Conservation (phyloP, 1,284 basidiomycete genomes). For the Papiliotrema nemorosa region DNA sequence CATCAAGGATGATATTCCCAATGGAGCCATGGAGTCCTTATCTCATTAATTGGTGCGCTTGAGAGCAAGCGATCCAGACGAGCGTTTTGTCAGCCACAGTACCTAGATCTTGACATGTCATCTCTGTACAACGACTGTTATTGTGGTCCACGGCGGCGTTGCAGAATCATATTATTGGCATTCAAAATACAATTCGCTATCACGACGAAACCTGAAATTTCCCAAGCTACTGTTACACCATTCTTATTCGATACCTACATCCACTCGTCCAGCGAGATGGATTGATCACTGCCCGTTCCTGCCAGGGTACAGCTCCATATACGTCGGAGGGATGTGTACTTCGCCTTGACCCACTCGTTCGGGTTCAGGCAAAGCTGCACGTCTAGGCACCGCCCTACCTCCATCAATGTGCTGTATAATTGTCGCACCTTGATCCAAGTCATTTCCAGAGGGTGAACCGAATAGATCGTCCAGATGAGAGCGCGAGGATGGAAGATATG, state of each 20-base stretch:
- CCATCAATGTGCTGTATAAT: constrained; percentile 3
- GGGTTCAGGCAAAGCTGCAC: neutral
- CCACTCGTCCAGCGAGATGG: neutral
- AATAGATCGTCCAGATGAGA: constrained; percentile 2
- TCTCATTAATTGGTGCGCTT: neutral
- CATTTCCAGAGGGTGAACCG: neutral
- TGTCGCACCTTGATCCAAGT: neutral
- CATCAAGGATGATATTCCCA: constrained; percentile 12
- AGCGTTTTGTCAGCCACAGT: neutral
- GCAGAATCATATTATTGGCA: neutral
- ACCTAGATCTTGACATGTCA: too few relatives aligned
- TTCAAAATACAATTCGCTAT: neutral
- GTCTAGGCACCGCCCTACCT: neutral
- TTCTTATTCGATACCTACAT: too few relatives aligned
- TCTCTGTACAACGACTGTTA: too few relatives aligned
- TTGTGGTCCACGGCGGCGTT: too few relatives aligned
- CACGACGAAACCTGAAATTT: neutral
- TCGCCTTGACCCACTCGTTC: neutral
- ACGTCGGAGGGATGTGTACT: constrained; percentile 4
- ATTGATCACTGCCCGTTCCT: neutral
- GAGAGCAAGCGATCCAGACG: too few relatives aligned
- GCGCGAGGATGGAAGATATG: neutral
- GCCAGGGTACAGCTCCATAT: constrained; percentile 5
- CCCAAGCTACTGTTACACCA: too few relatives aligned
- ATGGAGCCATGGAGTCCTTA: neutral